phyloP scores from a whole-genome alignment of 2,329 filamentous ascomycete species.

The Paracamarosporium sp. region DNA sequence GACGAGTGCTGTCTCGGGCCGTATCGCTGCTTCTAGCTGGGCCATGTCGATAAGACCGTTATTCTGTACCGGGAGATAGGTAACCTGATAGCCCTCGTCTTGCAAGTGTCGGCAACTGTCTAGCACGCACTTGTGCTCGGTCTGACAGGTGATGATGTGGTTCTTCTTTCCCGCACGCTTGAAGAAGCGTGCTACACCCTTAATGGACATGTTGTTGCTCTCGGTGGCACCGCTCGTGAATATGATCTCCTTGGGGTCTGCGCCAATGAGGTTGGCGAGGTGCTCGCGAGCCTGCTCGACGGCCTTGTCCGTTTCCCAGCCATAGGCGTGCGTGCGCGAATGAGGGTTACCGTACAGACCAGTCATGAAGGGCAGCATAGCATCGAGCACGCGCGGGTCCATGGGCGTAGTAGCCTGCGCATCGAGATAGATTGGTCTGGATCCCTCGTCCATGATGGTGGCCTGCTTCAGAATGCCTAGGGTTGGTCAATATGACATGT shows the following conservation, averaged over 20 bases:
- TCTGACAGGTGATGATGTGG: slow-evolving; percentile 97
- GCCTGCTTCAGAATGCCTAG: slow-evolving; percentile 86
- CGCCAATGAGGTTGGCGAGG: slow-evolving; percentile 86
- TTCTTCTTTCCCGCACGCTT: slow-evolving; percentile 94
- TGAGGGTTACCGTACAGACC: slow-evolving; percentile 97
- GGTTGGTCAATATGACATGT: slow-evolving; percentile 22
- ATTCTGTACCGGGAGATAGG: slow-evolving; percentile 89
- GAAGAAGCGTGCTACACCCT: slow-evolving; percentile 96
- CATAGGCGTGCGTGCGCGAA: slow-evolving; percentile 95
- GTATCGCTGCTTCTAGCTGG: slow-evolving; percentile 85
- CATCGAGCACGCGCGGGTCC: slow-evolving; percentile 92
- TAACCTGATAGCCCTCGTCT: slow-evolving; percentile 94
- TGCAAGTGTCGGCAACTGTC: slow-evolving; percentile 97
- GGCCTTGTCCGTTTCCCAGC: slow-evolving; percentile 96
- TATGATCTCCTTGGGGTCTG: slow-evolving; percentile 96
- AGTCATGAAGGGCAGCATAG: slow-evolving; percentile 94
- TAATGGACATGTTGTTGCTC: slow-evolving; percentile 99
- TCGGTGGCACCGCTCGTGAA: slow-evolving; percentile 98
- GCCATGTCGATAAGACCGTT: slow-evolving; percentile 87
- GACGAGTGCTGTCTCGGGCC: slow-evolving; percentile 88
- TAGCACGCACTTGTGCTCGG: slow-evolving; percentile 98
- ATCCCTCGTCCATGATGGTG: slow-evolving; percentile 89
- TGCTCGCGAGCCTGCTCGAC: slow-evolving; percentile 86
- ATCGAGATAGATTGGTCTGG: slow-evolving; percentile 94
- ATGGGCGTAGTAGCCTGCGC: slow-evolving; percentile 98